Evolutionary conservation across 306 rosid genomes (phyloP).

Genomic region (Lagenaria siceraria): DNA sequence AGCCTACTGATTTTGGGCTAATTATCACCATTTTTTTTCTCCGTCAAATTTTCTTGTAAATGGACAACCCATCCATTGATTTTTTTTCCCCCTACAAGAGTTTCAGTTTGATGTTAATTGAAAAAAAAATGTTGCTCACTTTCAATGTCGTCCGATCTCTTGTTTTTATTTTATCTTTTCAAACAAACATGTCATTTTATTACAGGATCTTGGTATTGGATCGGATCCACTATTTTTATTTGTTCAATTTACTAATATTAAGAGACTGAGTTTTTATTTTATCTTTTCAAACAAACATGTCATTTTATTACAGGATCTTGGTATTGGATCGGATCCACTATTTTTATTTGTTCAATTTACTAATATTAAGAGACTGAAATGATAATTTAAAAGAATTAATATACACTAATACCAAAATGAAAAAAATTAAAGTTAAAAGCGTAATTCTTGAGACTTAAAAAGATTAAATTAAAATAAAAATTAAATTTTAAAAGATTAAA

Average conservation of each 20-base stretch:
- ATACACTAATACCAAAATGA: too few species aligned
- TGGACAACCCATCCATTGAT: conserved; percentile 45
- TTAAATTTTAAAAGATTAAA: too few species aligned
- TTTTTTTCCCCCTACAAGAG: conserved; percentile 15
- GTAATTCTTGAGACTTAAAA: too few species aligned
- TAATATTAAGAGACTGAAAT: too few species aligned
- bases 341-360: too few species aligned
- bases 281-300: background rate
- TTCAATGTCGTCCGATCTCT: background rate
- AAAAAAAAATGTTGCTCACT: conserved; percentile 11
- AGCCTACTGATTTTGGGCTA: conserved; percentile 56
- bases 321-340: too few species aligned
- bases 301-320: background rate
- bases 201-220: too few species aligned
- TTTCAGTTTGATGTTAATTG: conserved; percentile 50
- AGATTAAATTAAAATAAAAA: too few species aligned
- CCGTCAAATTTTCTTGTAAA: conserved; percentile 61
- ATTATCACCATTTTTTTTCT: conserved; percentile 42
- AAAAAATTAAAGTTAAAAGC: too few species aligned
- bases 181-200: background rate
- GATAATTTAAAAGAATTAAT: too few species aligned
- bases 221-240: too few species aligned
- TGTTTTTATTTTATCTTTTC: background rate
- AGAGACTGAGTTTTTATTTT: background rate
- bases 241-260: too few species aligned